Base-by-base conservation (phyloP, 2,329 filamentous ascomycete species). In the Monosporascus sp. region DNA sequence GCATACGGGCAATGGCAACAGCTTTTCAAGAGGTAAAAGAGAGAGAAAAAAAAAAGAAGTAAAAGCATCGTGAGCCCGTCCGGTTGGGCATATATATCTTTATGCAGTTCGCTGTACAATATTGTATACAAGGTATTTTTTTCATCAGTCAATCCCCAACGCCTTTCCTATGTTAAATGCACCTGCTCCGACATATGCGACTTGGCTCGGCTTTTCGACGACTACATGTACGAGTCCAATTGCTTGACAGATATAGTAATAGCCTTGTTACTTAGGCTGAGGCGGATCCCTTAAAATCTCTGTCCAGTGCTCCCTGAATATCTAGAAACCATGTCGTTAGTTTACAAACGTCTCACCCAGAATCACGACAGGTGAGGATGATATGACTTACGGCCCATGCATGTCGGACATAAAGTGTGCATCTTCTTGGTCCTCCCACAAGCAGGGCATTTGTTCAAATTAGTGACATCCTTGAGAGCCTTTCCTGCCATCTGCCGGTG, bases 401-500 rank as follows among this genome's bases (percentile, higher is more conserved):
- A 99, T 66, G 89, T 85, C 20, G 91, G 86, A 72, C 94, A 99
- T 60, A 99, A 71, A 37, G 91, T 77, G 75, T 99, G 94, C 66
- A 91, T 87, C 68, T 91, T 86, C 78, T 99, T 99, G 26, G 85
- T 76, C 68, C 88, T 82, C 48, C 94, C 95, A 65, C 94, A 99
- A 16, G 86, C 89, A 0, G 93, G 89, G 69, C 94, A 99, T 67
- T 85, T 89, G 75, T 91, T 96, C 62, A 99, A 74, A 51, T 84
- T 82, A 58, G 88, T 94, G 54, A 96, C 85, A 69, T 99, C 94
- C 75, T 96, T 89, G 63, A 99, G 73, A 45, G 86, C 93, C 76
- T 99, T 99, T 66, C 94, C 94, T 24, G 92, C 93, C 86, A 97
- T 88, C 68, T 96, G 91, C 65, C 95, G 85, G 68, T 91, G 87